Conservation (phyloP, 345 rosid species). For the Erodium maritimum region DNA sequence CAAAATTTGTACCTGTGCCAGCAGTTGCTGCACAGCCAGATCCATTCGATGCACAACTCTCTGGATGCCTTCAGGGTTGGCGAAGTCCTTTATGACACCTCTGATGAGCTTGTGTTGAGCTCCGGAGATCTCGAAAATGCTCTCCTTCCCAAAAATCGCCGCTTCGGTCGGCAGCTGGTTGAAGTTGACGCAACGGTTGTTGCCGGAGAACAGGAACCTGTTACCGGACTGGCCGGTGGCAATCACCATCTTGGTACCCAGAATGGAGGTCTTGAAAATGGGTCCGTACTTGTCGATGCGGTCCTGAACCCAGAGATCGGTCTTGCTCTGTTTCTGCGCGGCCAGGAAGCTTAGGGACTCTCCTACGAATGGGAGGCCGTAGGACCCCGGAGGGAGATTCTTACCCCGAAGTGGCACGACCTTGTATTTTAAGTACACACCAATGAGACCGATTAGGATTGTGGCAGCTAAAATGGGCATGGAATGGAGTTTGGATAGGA, state of each 20-base stretch:
- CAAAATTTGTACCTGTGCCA: conserved; percentile 4
- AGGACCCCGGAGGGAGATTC: no score
- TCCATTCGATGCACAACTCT: conserved; percentile 8
- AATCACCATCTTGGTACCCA: conserved; percentile 5
- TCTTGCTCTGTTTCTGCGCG: no score
- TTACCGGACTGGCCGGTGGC: conserved; percentile 5
- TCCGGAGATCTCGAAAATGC: conserved; percentile 15
- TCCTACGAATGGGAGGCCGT: no score
- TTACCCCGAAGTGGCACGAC: no score
- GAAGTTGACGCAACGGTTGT: conserved; percentile 6
- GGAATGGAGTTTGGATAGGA: no score
- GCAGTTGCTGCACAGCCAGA: conserved; percentile 11
- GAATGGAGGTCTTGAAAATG: neutral
- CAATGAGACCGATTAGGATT: no score
- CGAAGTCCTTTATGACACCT: conserved; percentile 9
- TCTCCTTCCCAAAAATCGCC: conserved; percentile 13
- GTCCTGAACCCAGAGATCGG: neutral
- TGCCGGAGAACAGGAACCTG: conserved; percentile 5
- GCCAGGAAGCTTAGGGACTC: no score
- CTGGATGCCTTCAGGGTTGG: conserved; percentile 15
- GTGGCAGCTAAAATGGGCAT: no score
- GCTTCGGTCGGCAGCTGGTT: conserved; percentile 11
- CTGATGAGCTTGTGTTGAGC: conserved; percentile 14
- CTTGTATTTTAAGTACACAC: no score
- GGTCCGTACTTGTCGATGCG: conserved; percentile 1